Percentiles rank a stretch among this genome's conserved stretches.
Conservation (phyloP, 1,284 basidiomycete species). For the Phlebopus sp. region DNA sequence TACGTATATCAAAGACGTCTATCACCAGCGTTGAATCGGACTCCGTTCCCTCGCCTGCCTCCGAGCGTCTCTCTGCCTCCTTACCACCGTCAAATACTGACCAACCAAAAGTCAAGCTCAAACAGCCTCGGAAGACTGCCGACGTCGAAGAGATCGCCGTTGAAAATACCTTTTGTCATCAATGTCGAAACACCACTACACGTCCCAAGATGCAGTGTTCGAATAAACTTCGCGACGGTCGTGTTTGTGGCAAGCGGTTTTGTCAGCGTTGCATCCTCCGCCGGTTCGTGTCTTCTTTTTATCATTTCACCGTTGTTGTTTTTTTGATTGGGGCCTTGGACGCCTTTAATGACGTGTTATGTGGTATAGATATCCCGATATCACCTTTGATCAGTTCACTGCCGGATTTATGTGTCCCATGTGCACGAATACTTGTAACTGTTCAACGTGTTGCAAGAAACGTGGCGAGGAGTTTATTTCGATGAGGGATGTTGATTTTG, state of each 20-base stretch:
- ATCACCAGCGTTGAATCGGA: neutral
- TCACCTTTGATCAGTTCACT: slow-evolving; percentile 27
- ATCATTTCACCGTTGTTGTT: neutral
- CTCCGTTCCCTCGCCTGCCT: neutral
- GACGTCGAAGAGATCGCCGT: neutral
- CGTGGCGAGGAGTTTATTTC: slow-evolving; percentile 31
- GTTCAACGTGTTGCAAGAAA: slow-evolving; percentile 23
- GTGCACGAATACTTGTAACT: slow-evolving; percentile 32
- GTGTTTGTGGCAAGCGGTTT: slow-evolving; percentile 28
- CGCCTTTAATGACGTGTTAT: neutral
- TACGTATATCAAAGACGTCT: slow-evolving; percentile 7
- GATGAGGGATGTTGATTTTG: slow-evolving; percentile 26
- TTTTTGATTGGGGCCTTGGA: slow-evolving; percentile 10
- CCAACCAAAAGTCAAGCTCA: slow-evolving; percentile 4
- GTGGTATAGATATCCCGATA: slow-evolving; percentile 26
- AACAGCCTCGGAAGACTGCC: neutral
- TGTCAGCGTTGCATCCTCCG: slow-evolving; percentile 26
- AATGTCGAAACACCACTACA: slow-evolving; percentile 18
- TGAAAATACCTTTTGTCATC: slow-evolving; percentile 23
- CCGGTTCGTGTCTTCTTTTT: slow-evolving; percentile 21
- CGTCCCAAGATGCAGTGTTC: slow-evolving; percentile 33
- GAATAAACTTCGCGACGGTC: slow-evolving; percentile 10
- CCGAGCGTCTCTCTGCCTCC: slow-evolving; percentile 12
- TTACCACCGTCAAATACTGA: slow-evolving; percentile 10
- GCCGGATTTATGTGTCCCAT: slow-evolving; percentile 27